A percentile compares a stretch with the other conserved stretches of the same genome.
phyloP scores from a whole-genome alignment of 805 yeast genomes.

The Komagataella populi region DNA sequence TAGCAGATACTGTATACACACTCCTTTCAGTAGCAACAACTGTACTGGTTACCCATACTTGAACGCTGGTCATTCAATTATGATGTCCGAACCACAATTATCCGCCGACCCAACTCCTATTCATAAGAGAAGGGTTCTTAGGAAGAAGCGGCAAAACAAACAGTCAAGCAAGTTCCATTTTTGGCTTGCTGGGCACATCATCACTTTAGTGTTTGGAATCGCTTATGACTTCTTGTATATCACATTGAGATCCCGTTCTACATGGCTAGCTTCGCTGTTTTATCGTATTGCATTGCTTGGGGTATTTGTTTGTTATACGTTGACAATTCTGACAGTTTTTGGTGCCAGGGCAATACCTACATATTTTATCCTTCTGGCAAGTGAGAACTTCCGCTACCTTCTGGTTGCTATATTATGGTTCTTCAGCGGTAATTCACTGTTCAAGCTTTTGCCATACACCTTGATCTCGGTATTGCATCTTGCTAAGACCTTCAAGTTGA shows the following conservation, averaged over 20 bases:
- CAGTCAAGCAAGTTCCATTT: conserved; percentile 28
- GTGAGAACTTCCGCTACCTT: conserved; percentile 65
- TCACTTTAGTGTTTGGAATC: conserved; percentile 30
- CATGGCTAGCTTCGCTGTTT: conserved; percentile 30
- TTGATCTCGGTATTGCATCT: conserved; percentile 47
- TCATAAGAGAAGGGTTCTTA: conserved; percentile 18
- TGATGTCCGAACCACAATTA: neutral
- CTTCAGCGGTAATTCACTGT: conserved; percentile 47
- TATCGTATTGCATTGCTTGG: conserved; percentile 49
- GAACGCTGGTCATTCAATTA: neutral
- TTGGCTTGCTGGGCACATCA: conserved; percentile 47
- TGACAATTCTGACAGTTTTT: conserved; percentile 46
- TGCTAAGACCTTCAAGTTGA: conserved; percentile 23
- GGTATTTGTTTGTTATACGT: conserved; percentile 32
- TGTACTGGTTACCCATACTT: neutral
- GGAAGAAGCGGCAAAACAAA: conserved; percentile 18
- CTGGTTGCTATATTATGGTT: conserved; percentile 45
- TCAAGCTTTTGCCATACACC: conserved; percentile 50
- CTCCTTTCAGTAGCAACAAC: neutral
- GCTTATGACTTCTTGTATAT: conserved; percentile 20
- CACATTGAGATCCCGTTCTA: conserved; percentile 20
- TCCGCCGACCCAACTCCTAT: neutral
- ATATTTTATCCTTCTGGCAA: conserved; percentile 48
- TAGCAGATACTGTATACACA: neutral
- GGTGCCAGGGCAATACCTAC: conserved; percentile 45